These are phyloP conservation scores for Debaryomyces singareniensis DNA, from an alignment of 1,139 yeast species.

Conservation along the genomic window DNA sequence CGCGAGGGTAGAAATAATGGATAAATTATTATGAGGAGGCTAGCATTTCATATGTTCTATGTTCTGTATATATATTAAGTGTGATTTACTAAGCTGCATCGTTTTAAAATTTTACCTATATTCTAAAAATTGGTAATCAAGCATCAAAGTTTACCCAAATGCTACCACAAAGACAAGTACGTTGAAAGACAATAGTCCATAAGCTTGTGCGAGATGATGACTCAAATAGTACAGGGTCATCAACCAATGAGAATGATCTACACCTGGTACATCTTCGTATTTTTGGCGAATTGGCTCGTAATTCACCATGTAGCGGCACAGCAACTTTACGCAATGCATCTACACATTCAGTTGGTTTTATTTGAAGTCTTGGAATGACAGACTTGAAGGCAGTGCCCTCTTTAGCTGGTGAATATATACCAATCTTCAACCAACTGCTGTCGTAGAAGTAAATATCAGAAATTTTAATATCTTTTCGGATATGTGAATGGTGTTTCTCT, in stretches of 20 bases:
- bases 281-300: slow-evolving; percentile 7
- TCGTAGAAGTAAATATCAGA: slow-evolving; percentile 60
- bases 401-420: slow-evolving; percentile 7
- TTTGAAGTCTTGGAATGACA: slow-evolving; percentile 17
- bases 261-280: slow-evolving; percentile 61
- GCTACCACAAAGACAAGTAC: slow-evolving; percentile 78
- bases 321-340: slow-evolving; percentile 43
- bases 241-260: slow-evolving; percentile 50
- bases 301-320: slow-evolving; percentile 7
- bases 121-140: slow-evolving; percentile 10
- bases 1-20: slow-evolving; percentile 25
- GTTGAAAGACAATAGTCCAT: slow-evolving; percentile 71
- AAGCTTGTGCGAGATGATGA: slow-evolving; percentile 35
- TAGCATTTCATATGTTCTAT: not conserved
- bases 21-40: slow-evolving; percentile 15
- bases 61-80: no score
- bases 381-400: slow-evolving; percentile 3
- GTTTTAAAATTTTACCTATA: not conserved
- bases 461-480: slow-evolving; percentile 35
- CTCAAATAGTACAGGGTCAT: slow-evolving; percentile 40
- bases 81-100: no score
- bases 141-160: slow-evolving; percentile 61
- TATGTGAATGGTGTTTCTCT: slow-evolving; percentile 25
- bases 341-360: slow-evolving; percentile 20
- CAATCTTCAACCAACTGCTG: slow-evolving; percentile 61